Conservation (phyloP, 352 stramenopile species). For the Phytophthora cryptogea region DNA sequence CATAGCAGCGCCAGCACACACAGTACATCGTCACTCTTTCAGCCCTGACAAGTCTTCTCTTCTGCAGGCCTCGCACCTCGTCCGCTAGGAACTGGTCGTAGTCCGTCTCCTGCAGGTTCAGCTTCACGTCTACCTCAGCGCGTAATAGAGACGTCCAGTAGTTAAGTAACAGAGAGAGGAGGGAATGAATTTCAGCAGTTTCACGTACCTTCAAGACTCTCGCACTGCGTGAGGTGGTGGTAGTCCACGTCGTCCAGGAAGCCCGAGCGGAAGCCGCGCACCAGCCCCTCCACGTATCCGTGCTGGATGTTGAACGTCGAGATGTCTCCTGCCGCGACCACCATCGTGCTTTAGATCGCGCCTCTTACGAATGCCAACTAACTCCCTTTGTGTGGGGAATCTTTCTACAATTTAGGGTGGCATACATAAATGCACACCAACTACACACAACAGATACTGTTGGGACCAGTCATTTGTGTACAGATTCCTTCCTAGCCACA, state of each 20-base stretch:
- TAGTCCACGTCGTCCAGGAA: constrained; percentile 92
- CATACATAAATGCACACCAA: too few relatives aligned
- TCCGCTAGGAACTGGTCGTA: constrained; percentile 97
- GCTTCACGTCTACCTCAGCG: constrained; percentile 78
- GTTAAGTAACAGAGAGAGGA: too few relatives aligned
- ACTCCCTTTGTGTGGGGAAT: not conserved
- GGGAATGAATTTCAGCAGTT: not conserved
- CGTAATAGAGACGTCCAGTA: not conserved
- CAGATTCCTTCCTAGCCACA: not conserved
- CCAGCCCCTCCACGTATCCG: constrained; percentile 96
- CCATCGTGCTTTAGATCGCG: constrained; percentile 33
- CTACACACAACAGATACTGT: not conserved
- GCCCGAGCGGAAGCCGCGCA: constrained; percentile 95
- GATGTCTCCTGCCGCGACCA: constrained; percentile 88
- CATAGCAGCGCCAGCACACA: constrained; percentile 20
- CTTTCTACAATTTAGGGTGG: constrained; percentile 3
- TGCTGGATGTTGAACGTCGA: constrained; percentile 98
- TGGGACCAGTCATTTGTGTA: not conserved
- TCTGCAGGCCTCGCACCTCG: constrained; percentile 54
- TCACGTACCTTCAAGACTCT: constrained; percentile 84
- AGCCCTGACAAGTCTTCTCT: not conserved
- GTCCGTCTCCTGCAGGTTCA: constrained; percentile 99
- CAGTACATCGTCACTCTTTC: constrained; percentile 12
- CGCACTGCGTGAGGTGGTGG: constrained; percentile 90
- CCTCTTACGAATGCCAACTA: too few relatives aligned